Percentiles rank a stretch among this genome's conserved stretches.
Evolutionary conservation across 1,284 basidiomycete genomes (phyloP).

Genomic region (Melampsora occidentalis): DNA sequence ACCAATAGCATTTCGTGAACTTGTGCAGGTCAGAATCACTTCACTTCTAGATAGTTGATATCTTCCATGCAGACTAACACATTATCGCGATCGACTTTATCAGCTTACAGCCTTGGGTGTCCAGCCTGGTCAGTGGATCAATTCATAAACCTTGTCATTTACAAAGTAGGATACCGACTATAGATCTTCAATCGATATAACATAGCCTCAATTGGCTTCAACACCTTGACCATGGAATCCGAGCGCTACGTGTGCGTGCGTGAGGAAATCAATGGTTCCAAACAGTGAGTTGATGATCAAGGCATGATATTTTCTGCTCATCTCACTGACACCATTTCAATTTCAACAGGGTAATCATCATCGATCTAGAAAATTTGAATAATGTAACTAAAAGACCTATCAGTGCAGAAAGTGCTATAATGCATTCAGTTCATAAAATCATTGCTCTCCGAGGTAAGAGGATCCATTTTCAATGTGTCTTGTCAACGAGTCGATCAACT

Average conservation of each 20-base stretch:
- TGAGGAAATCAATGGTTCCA: constrained; percentile 82
- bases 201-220: constrained; percentile 86
- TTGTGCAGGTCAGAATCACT: constrained; percentile 54
- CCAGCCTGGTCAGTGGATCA: constrained; percentile 62
- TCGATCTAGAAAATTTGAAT: constrained; percentile 91
- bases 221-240: constrained; percentile 91
- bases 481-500: neutral
- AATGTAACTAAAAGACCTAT: constrained; percentile 95
- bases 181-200: neutral
- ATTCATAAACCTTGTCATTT: neutral
- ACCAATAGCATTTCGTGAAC: constrained; percentile 56
- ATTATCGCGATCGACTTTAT: constrained; percentile 10
- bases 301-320: neutral
- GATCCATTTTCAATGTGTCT: neutral
- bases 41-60: neutral
- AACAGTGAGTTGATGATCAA: constrained; percentile 60
- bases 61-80: neutral
- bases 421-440: constrained; percentile 97
- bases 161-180: neutral
- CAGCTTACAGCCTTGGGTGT: constrained; percentile 95
- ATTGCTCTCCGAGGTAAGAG: constrained; percentile 66
- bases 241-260: constrained; percentile 95
- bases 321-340: neutral
- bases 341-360: constrained; percentile 70
- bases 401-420: constrained; percentile 95